These are phyloP conservation scores for Cryomyces minteri DNA, from an alignment of 495 filamentous ascomycete species.

Conservation along the genomic window DNA sequence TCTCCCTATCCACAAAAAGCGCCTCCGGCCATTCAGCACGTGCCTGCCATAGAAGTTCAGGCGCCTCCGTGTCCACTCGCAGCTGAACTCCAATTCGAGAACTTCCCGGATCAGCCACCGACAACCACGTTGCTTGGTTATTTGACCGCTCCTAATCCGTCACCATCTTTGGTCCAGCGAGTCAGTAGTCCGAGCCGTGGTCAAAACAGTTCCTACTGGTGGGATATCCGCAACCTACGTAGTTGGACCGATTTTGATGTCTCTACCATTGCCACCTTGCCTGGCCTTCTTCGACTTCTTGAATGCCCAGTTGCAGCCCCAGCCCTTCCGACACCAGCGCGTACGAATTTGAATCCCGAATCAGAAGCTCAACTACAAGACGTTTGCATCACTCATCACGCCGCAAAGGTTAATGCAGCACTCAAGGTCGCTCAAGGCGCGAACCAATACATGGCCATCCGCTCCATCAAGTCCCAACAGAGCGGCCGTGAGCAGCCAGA, in stretches of 20 bases:
- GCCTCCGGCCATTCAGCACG: constrained; percentile 22
- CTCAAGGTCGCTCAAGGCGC: constrained; percentile 45
- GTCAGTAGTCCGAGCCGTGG: constrained; percentile 54
- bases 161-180: constrained; percentile 63
- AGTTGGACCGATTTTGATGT: constrained; percentile 65
- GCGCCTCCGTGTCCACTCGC: constrained; percentile 10
- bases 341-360: constrained; percentile 44
- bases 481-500: constrained; percentile 28
- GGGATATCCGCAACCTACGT: constrained; percentile 76
- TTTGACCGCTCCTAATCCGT: constrained; percentile 59
- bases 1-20: constrained; percentile 11
- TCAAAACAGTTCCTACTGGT: constrained; percentile 74
- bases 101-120: constrained; percentile 16
- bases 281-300: constrained; percentile 54
- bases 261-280: constrained; percentile 51
- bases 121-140: constrained; percentile 61
- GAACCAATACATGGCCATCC: constrained; percentile 33
- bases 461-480: constrained; percentile 14
- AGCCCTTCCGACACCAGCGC: constrained; percentile 40
- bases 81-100: constrained; percentile 21
- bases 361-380: constrained; percentile 52
- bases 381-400: constrained; percentile 51
- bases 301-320: constrained; percentile 43
- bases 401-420: constrained; percentile 62
- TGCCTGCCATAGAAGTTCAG: constrained; percentile 23